A percentile compares a stretch with the other conserved stretches of the same genome.
phyloP scores from a whole-genome alignment of 148 eudicot genomes.

The Tetragonia tetragonoides region DNA sequence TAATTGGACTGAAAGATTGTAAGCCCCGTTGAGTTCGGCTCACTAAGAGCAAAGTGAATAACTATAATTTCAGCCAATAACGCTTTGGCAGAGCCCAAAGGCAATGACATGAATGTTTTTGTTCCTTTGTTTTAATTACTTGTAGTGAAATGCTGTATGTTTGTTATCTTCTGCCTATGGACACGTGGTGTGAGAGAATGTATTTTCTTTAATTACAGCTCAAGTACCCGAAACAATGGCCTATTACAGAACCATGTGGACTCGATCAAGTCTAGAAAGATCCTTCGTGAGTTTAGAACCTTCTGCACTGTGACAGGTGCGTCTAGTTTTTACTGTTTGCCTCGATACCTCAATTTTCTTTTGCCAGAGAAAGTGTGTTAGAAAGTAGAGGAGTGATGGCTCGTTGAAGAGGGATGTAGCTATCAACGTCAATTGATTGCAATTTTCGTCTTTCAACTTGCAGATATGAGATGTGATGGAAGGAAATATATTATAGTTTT shows the following conservation, averaged over 20 bases:
- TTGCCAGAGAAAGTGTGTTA: not conserved
- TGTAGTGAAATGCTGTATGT: not conserved
- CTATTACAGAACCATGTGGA: conserved; percentile 43
- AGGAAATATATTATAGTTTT: not conserved
- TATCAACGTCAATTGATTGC: not conserved
- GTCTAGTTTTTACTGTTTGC: conserved; percentile 30
- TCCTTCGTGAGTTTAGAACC: conserved; percentile 46
- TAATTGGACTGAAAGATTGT: too few species aligned
- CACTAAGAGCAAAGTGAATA: too few species aligned
- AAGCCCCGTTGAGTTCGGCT: too few species aligned
- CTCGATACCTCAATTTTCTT: not conserved
- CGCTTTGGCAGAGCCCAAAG: too few species aligned
- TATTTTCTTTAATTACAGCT: conserved; percentile 53
- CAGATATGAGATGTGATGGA: not conserved
- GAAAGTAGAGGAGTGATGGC: not conserved
- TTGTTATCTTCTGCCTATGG: conserved; percentile 13
- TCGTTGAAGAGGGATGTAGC: not conserved
- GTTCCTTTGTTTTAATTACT: not conserved
- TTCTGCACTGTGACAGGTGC: conserved; percentile 67
- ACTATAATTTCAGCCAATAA: too few species aligned
- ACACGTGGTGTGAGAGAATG: conserved; percentile 17
- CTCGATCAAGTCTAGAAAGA: conserved; percentile 42
- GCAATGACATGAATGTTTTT: too few species aligned
- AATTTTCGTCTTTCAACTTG: not conserved
- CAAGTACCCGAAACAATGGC: conserved; percentile 42